Evolutionary conservation across 148 eudicot species (phyloP).

Genomic region (Silene latifolia): DNA sequence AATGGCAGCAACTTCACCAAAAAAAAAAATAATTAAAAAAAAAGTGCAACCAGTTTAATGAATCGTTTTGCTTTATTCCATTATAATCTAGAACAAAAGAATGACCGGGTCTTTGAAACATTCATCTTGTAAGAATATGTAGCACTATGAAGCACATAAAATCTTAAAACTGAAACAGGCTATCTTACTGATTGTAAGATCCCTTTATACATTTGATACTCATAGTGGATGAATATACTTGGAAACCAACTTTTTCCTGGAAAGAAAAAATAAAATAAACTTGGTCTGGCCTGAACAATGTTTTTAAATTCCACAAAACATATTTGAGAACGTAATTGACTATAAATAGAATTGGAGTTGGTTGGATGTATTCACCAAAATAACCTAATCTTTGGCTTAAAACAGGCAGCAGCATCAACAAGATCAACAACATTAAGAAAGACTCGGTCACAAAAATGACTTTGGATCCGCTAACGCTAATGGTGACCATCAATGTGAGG

Average conservation of each 20-base stretch:
- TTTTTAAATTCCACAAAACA: background rate
- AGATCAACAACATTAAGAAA: background rate
- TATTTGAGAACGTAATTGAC: too few species aligned
- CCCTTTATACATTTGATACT: too few species aligned
- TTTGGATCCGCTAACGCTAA: background rate
- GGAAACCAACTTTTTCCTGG: background rate
- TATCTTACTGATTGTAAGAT: too few species aligned
- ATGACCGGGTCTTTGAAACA: too few species aligned
- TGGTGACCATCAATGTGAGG: conserved; percentile 1
- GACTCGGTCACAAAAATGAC: background rate
- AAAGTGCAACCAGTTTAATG: too few species aligned
- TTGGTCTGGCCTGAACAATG: background rate
- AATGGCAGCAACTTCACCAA: background rate
- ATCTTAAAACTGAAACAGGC: too few species aligned
- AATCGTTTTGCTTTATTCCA: too few species aligned
- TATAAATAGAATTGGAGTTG: background rate
- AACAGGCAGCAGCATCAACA: background rate
- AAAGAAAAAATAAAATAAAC: background rate
- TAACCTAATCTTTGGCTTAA: background rate
- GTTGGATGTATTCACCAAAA: background rate
- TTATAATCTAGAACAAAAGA: too few species aligned
- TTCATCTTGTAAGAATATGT: background rate
- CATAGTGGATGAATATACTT: too few species aligned
- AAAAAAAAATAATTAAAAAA: too few species aligned
- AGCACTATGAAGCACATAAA: too few species aligned